Percentiles rank a stretch among this genome's conserved stretches.
Evolutionary conservation across 441 rosid genomes (phyloP).

Genomic region (Adansonia madagascariensis): DNA sequence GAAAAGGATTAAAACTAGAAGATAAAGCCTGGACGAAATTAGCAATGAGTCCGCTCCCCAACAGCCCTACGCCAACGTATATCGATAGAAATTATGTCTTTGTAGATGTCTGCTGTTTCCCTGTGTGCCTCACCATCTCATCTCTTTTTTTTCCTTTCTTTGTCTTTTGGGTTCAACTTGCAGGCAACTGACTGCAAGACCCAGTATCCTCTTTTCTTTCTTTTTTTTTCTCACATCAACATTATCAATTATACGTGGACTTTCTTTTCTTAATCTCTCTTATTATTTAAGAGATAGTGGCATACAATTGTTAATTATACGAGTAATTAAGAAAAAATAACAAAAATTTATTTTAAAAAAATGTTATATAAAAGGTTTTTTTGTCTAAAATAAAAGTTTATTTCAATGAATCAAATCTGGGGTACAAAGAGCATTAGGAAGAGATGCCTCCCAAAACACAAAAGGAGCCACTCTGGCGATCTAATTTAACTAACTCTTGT

Average conservation of each 20-base stretch:
- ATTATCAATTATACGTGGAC: not conserved
- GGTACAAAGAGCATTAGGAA: too few species aligned
- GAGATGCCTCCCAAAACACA: too few species aligned
- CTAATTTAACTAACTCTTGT: too few species aligned
- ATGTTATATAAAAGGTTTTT: too few species aligned
- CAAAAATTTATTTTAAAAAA: too few species aligned
- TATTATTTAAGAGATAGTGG: too few species aligned
- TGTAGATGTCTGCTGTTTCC: slow-evolving; percentile 55
- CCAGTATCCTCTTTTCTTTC: not conserved
- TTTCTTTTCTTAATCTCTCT: too few species aligned
- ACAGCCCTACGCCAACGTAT: slow-evolving; percentile 48
- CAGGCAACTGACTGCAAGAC: not conserved
- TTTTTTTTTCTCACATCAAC: not conserved
- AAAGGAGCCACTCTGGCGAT: too few species aligned
- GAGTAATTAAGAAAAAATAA: too few species aligned
- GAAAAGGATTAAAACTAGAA: slow-evolving; percentile 49
- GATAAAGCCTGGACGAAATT: slow-evolving; percentile 86
- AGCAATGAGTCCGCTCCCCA: slow-evolving; percentile 65
- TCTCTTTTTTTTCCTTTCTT: not conserved
- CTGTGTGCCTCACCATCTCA: slow-evolving; percentile 49
- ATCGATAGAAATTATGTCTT: slow-evolving; percentile 46
- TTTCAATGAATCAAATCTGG: too few species aligned
- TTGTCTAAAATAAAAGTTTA: too few species aligned
- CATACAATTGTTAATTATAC: too few species aligned
- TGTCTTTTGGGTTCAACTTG: not conserved